A percentile compares a stretch with the other conserved stretches of the same genome.
These are phyloP conservation scores for Eucalyptus pauciflora DNA, from an alignment of 345 rosid species.

Conservation along the genomic window DNA sequence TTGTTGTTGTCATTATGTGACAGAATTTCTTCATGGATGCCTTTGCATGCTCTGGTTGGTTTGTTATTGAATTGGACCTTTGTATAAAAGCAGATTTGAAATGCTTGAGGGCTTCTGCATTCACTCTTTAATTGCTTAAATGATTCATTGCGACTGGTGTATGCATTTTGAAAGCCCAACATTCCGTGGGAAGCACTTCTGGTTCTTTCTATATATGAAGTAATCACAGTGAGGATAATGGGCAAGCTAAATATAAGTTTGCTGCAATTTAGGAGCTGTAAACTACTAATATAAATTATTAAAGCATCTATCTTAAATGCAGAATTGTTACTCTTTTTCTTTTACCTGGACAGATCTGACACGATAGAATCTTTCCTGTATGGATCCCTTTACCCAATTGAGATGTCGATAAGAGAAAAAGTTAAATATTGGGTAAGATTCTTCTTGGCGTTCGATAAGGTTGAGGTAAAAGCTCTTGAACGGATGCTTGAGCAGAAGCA, in stretches of 20 bases:
- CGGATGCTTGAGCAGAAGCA: conserved; percentile 92
- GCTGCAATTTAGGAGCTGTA: not conserved
- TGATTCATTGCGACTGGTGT: not conserved
- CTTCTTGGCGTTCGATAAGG: conserved; percentile 70
- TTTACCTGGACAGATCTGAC: conserved; percentile 71
- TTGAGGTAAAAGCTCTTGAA: conserved; percentile 84
- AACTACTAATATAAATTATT: not conserved
- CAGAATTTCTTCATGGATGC: not conserved
- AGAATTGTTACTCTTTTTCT: not conserved
- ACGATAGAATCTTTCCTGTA: conserved; percentile 64
- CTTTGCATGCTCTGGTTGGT: not conserved
- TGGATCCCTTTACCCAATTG: conserved; percentile 58
- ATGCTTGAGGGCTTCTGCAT: not conserved
- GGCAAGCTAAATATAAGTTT: not conserved
- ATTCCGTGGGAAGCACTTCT: not conserved
- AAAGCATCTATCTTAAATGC: not conserved
- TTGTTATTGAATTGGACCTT: not conserved
- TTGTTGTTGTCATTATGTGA: not conserved
- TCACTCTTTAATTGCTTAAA: not conserved
- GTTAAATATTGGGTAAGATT: conserved; percentile 70
- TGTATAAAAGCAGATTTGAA: not conserved
- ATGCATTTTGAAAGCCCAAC: not conserved
- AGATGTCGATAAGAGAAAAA: conserved; percentile 50
- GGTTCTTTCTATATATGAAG: not conserved
- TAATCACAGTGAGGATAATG: not conserved